A percentile compares a stretch with the other conserved stretches of the same genome.
Conservation (phyloP, 768 basidiomycete genomes). For the Mycena albidolilacea region DNA sequence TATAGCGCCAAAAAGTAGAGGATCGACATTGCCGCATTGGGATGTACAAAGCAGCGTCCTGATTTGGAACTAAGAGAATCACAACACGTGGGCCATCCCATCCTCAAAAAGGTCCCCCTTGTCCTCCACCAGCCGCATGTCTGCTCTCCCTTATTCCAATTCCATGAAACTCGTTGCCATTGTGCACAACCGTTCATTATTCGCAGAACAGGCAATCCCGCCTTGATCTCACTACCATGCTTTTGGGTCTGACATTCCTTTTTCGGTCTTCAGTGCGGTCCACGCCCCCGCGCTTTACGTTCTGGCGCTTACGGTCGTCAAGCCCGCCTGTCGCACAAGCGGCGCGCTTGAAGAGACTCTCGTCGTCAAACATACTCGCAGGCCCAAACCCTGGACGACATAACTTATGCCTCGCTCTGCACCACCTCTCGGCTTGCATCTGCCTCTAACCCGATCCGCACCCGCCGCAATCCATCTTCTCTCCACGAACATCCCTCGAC, state of each 20-base stretch:
- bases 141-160: not conserved
- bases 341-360: no score
- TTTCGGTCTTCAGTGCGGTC: not conserved
- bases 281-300: not conserved
- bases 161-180: not conserved
- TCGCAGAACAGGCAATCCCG: not conserved
- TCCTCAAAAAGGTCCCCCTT: not conserved
- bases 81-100: not conserved
- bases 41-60: not conserved
- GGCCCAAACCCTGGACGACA: no score
- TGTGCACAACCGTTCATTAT: not conserved
- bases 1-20: not conserved
- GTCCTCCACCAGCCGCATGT: not conserved
- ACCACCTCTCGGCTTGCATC: no score
- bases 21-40: not conserved
- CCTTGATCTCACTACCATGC: not conserved
- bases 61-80: not conserved
- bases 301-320: no score
- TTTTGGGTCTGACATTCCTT: not conserved
- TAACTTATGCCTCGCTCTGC: no score
- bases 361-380: no score
- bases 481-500: no score
- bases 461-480: no score
- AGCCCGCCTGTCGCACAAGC: no score
- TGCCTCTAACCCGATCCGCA: no score